Conservation (phyloP, 1,139 yeast genomes). For the Taiozyma sp. region DNA sequence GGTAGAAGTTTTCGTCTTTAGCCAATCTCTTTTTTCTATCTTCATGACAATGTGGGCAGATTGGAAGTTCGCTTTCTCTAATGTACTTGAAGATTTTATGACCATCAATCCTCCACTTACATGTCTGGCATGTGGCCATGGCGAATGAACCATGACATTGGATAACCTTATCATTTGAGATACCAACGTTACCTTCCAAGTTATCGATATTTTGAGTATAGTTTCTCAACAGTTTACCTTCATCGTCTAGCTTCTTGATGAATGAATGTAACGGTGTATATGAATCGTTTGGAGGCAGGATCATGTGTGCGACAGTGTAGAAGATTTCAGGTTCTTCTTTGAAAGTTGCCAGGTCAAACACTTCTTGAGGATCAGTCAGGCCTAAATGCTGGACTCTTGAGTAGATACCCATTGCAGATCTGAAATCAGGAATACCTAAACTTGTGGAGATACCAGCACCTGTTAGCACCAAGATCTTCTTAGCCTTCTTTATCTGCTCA, state of each 20-base stretch:
- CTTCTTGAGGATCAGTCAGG: slow-evolving; percentile 89
- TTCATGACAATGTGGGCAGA: slow-evolving; percentile 63
- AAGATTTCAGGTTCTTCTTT: slow-evolving; percentile 77
- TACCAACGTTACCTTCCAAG: slow-evolving; percentile 81
- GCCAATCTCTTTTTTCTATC: slow-evolving; percentile 36
- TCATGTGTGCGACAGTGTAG: slow-evolving; percentile 83
- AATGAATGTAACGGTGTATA: slow-evolving; percentile 87
- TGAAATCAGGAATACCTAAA: slow-evolving; percentile 91
- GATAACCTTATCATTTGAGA: slow-evolving; percentile 62
- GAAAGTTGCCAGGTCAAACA: slow-evolving; percentile 75
- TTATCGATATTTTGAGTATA: slow-evolving; percentile 96
- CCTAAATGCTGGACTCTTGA: slow-evolving; percentile 67
- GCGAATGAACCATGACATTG: slow-evolving; percentile 98
- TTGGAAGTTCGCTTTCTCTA: slow-evolving; percentile 55
- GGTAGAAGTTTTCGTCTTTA: slow-evolving; percentile 16
- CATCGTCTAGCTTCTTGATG: slow-evolving; percentile 67
- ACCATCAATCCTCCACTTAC: slow-evolving; percentile 68
- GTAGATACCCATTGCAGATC: slow-evolving; percentile 87
- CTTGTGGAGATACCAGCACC: slow-evolving; percentile 97
- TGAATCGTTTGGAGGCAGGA: slow-evolving; percentile 72
- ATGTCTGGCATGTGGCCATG: slow-evolving; percentile 81
- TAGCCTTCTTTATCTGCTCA: slow-evolving; percentile 46
- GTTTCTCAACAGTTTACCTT: slow-evolving; percentile 76
- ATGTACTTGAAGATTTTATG: slow-evolving; percentile 60
- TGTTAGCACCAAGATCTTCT: slow-evolving; percentile 72